Evolutionary conservation across 2,329 filamentous ascomycete species (phyloP), one percentile per base, ranked within the genome.

Genomic region (Graphiopsis chlorocephala): DNA sequence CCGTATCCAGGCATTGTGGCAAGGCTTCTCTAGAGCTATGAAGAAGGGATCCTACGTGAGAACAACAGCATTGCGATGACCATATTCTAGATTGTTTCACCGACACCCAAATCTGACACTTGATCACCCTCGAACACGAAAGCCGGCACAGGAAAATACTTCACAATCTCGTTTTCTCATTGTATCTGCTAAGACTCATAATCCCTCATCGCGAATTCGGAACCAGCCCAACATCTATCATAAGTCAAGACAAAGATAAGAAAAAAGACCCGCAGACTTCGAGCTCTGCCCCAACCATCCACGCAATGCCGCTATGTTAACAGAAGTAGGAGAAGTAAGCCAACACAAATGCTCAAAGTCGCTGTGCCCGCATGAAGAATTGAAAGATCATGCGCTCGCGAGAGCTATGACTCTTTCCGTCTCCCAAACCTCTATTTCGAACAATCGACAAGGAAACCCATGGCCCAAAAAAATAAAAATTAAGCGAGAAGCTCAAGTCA

Each of bases 231-330:
- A 23, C 59, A 6, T 61, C 45, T 61, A 55, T 45, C 60, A 55
- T 20, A 35, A 61, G n/a, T 20, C 29, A 31, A 53, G 25, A 31
- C 5, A 38, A 38, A 23, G 33, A 42, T 1, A 26, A 17, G 29
- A n/a, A 15, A 29, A 29, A 29, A 20, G 10, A 0, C 26, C 17
- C 17, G 28, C 26, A 50, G 23, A 17, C 29, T 52, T 33, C 20
- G 17, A 38, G 20, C 53, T 31, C 50, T 29, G 6, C 50, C 29
- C 52, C 10, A 4, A 33, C 25, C 29, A 56, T 23, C 29, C 52
- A 33, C 31, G 31, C 53, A 38, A 56, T 56, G 53, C 53, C 53
- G 53, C 53, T 53, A 53, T 53, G 28, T 28, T 53, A 53, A 28
- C 7, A 31, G 20, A n/a, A 31, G 50, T 53, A 20, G 26, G 50